A percentile compares a stretch with the other conserved stretches of the same genome.
phyloP scores from a whole-genome alignment of 2,329 filamentous ascomycete species.

The Colletotrichum kahawae region DNA sequence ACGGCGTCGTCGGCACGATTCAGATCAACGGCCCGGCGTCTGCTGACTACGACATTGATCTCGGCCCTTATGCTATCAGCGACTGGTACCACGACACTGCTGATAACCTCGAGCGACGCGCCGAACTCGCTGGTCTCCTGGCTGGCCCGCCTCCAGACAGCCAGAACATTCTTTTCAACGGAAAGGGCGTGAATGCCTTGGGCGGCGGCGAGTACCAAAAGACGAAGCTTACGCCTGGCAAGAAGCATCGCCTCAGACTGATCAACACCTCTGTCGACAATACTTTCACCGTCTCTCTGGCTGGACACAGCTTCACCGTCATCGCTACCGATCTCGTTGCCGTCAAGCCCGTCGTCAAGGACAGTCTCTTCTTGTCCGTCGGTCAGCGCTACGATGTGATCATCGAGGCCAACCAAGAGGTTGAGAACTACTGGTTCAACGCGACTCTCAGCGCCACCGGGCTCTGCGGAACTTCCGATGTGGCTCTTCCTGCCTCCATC shows the following conservation, averaged over 20 bases:
- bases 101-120: slow-evolving; percentile 28
- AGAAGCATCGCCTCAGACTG: slow-evolving; percentile 53
- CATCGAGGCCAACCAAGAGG: slow-evolving; percentile 38
- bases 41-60: slow-evolving; percentile 62
- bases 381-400: slow-evolving; percentile 46
- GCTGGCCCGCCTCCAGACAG: slow-evolving; percentile 23
- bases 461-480: slow-evolving; percentile 34
- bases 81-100: slow-evolving; percentile 55
- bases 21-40: slow-evolving; percentile 52
- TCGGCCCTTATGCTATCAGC: slow-evolving; percentile 57
- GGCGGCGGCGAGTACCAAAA: slow-evolving; percentile 34
- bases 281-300: slow-evolving; percentile 54
- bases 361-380: slow-evolving; percentile 55
- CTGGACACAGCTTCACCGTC: slow-evolving; percentile 56
- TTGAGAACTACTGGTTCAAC: slow-evolving; percentile 48
- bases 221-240: slow-evolving; percentile 42
- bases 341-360: slow-evolving; percentile 52
- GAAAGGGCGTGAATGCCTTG: slow-evolving; percentile 37
- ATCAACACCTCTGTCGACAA: slow-evolving; percentile 58
- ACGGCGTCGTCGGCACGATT: slow-evolving; percentile 57
- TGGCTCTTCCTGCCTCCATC: slow-evolving; percentile 38
- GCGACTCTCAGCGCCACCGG: slow-evolving; percentile 31
- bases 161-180: slow-evolving; percentile 49
- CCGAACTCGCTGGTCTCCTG: slow-evolving; percentile 20
- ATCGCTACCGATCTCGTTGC: slow-evolving; percentile 60